Base-by-base conservation (phyloP, 805 yeast genomes). In the Isabelozyma rhagii region DNA sequence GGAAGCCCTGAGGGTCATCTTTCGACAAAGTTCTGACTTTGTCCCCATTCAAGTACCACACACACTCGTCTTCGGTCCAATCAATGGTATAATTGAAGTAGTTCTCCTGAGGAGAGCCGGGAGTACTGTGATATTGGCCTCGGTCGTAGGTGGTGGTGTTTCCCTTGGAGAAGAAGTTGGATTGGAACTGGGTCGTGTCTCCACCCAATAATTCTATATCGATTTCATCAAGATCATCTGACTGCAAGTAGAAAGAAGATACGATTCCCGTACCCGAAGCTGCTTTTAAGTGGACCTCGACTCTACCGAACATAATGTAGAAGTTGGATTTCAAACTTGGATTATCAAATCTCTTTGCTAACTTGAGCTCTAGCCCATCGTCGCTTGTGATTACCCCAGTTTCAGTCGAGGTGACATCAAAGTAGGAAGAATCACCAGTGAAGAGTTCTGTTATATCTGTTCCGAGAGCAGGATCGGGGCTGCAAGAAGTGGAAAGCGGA, bases 131-230 rank as follows among this genome's bases (percentile, higher is more conserved):
- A 69, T 79, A 85, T 43, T 68, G 82, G 51, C 96, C 97, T 59
- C 97, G 79, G 62, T 87, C 89, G 61, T 85, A 89, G 1, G 93
- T 82, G 10, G 82, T 66, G 2, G 87, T 81, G 62, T 84, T 72
- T 51, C 96, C 97, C 63, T 90, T 85, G 21, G 89, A 82, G 71
- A 89, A 90, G 65, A 68, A 91, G 63, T 87, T 86, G 17, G 91
- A 75, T 68, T 88, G 94, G 59, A 86, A 82, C 62, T 88, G 85
- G 36, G 82, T 75, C 28, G 74, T 73, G 62, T 90, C 96, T 43
- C 87, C 83, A 17, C 97, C 97, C 39, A 87, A 73, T 84, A 93
- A 84, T 65, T 91, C 97, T 45, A 87, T 60, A 67, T 90, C 97
- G 45, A 91, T 82, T 67, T 91, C 97, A 66, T 91, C 97, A 57